Percentiles rank a stretch among this genome's conserved stretches.
Conservation (phyloP, 2,329 filamentous ascomycete genomes). For the Xylariales sp. region DNA sequence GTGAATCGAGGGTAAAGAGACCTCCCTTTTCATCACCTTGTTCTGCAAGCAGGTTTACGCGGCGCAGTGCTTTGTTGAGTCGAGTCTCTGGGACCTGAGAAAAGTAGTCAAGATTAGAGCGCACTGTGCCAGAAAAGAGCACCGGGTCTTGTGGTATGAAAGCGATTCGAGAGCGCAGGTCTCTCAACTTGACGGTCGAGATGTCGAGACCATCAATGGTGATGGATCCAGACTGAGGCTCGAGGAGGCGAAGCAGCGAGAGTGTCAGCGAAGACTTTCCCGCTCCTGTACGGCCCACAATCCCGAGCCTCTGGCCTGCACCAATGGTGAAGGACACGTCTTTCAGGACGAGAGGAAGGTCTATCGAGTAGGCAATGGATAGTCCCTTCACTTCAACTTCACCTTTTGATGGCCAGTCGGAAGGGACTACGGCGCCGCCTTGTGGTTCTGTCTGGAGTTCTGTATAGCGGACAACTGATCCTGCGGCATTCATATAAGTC, state of each 20-base stretch:
- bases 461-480: too few species aligned
- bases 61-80: neutral
- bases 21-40: neutral
- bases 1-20: conserved; percentile 13
- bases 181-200: conserved; percentile 62
- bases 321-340: conserved; percentile 62
- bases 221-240: conserved; percentile 66
- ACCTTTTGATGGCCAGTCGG: neutral
- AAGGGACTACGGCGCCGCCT: too few species aligned
- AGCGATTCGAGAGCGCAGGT: conserved; percentile 68
- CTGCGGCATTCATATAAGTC: too few species aligned
- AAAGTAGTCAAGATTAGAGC: conserved; percentile 71
- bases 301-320: conserved; percentile 67
- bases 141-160: conserved; percentile 75
- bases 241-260: conserved; percentile 66
- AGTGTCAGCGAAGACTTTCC: conserved; percentile 72
- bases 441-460: too few species aligned
- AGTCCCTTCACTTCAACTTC: neutral
- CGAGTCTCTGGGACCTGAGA: conserved; percentile 59
- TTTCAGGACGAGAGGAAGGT: conserved; percentile 58
- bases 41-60: neutral
- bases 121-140: conserved; percentile 66
- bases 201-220: conserved; percentile 67
- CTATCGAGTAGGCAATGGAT: conserved; percentile 19
- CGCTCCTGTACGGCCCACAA: conserved; percentile 70